Conservation (phyloP, 257 asterid genomes). For the Pogostemon cablin region DNA sequence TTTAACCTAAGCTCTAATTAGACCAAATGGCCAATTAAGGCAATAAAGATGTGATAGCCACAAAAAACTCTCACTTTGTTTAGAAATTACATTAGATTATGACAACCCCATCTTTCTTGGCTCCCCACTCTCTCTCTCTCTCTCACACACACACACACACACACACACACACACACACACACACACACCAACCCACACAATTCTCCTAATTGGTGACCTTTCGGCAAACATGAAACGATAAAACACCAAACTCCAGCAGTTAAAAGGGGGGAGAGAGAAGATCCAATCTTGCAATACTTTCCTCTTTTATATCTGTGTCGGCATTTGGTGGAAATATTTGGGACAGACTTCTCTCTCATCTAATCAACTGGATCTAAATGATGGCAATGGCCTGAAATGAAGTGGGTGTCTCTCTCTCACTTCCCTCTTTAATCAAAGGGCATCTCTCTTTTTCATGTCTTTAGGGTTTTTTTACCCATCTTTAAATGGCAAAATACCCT, state of each 20-base stretch:
- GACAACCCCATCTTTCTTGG: too few relatives aligned
- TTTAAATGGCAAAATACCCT: slow-evolving; percentile 55
- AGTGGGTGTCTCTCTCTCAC: slow-evolving; percentile 35
- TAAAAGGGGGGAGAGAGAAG: background rate
- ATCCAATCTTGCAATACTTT: slow-evolving; percentile 20
- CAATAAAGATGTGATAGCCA: too few relatives aligned
- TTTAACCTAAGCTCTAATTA: too few relatives aligned
- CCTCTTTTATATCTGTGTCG: background rate
- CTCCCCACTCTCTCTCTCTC: background rate
- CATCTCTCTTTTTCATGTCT: slow-evolving; percentile 10
- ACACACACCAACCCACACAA: too few relatives aligned
- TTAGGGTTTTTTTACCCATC: slow-evolving; percentile 42
- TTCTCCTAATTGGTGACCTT: slow-evolving; percentile 31
- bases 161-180: background rate
- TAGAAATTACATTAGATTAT: too few relatives aligned
- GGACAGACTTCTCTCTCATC: background rate
- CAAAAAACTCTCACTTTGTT: too few relatives aligned
- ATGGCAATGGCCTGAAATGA: slow-evolving; percentile 36
- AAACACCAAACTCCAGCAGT: slow-evolving; percentile 19
- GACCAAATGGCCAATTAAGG: too few relatives aligned
- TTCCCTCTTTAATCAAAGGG: slow-evolving; percentile 9
- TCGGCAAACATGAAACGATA: slow-evolving; percentile 29
- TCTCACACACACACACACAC: background rate
- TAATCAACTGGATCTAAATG: slow-evolving; percentile 35
- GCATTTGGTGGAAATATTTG: background rate